Conservation (phyloP, 164 flowering plant species). For the Macadamia integrifolia region DNA sequence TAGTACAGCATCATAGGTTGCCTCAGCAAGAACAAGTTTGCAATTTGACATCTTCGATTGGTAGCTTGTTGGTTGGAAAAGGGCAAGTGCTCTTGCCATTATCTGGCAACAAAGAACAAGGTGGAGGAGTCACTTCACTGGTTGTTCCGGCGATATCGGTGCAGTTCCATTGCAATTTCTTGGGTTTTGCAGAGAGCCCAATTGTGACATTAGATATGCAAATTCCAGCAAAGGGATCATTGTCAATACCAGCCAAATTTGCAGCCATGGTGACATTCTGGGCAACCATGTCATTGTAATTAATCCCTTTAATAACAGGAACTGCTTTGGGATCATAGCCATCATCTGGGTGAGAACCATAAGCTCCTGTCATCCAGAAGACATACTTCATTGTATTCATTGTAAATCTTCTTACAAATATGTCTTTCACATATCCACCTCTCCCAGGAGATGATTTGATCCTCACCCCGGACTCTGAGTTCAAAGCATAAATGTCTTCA, state of each 20-base stretch:
- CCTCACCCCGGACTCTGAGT: constrained; percentile 55
- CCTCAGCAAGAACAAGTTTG: constrained; percentile 6
- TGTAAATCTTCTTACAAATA: constrained; percentile 38
- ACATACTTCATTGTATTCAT: constrained; percentile 62
- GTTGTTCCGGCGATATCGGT: constrained; percentile 42
- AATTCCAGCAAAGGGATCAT: constrained; percentile 42
- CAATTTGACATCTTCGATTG: not conserved
- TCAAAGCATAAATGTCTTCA: constrained; percentile 48
- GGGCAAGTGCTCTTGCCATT: constrained; percentile 16
- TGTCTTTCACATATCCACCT: constrained; percentile 55
- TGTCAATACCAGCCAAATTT: constrained; percentile 43
- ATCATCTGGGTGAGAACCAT: constrained; percentile 49
- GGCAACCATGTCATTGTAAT: constrained; percentile 49
- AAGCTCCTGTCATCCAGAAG: constrained; percentile 63
- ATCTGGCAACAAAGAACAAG: constrained; percentile 28
- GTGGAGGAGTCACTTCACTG: constrained; percentile 41
- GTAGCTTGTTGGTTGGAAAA: not conserved
- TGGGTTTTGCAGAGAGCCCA: constrained; percentile 26
- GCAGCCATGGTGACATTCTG: constrained; percentile 66
- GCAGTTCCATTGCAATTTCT: constrained; percentile 54
- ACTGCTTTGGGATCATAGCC: constrained; percentile 48
- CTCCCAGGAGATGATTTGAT: constrained; percentile 61
- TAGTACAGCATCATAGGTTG: no score
- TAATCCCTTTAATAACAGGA: constrained; percentile 43
- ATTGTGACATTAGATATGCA: constrained; percentile 67